Conservation (phyloP, 352 stramenopile species). For the Salisapilia sapeloensis region DNA sequence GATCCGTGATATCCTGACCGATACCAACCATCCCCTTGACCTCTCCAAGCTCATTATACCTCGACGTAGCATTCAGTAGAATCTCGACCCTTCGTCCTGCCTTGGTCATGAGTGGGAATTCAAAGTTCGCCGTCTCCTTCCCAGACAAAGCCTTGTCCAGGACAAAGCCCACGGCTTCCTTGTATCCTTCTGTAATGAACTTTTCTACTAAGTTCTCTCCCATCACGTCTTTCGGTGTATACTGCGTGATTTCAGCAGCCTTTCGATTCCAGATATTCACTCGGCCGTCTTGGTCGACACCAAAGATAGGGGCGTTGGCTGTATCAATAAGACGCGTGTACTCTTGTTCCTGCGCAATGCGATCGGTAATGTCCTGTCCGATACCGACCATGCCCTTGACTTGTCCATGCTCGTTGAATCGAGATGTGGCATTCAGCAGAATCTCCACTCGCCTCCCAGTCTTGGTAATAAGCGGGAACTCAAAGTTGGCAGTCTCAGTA, state of each 20-base stretch:
- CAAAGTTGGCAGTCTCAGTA: slow-evolving; percentile 35
- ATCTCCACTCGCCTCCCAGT: slow-evolving; percentile 23
- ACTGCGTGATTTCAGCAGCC: slow-evolving; percentile 22
- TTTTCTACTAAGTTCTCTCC: slow-evolving; percentile 11
- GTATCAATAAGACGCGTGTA: slow-evolving; percentile 75
- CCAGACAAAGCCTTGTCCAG: slow-evolving; percentile 7
- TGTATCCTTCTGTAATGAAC: slow-evolving; percentile 13
- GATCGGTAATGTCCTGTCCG: slow-evolving; percentile 15
- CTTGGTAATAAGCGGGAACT: slow-evolving; percentile 44
- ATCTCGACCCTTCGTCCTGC: slow-evolving; percentile 8
- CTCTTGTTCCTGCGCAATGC: slow-evolving; percentile 43
- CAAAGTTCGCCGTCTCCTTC: slow-evolving; percentile 24
- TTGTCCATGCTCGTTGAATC: slow-evolving; percentile 22
- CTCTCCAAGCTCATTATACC: slow-evolving; percentile 9
- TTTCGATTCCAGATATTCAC: slow-evolving; percentile 79
- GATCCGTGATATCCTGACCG: slow-evolving; percentile 63
- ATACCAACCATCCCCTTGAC: slow-evolving; percentile 16
- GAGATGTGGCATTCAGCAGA: slow-evolving; percentile 20
- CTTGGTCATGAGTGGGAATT: slow-evolving; percentile 36
- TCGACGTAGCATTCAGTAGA: slow-evolving; percentile 11
- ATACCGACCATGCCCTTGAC: slow-evolving; percentile 30
- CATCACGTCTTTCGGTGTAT: slow-evolving; percentile 12
- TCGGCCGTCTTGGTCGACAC: slow-evolving; percentile 37
- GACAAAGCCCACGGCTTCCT: slow-evolving; percentile 4
- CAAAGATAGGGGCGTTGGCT: slow-evolving; percentile 74